Percentiles rank a stretch among this genome's conserved stretches.
Evolutionary conservation across 139 green algal genomes (phyloP).

Genomic region (Picochlorum costavermella): DNA sequence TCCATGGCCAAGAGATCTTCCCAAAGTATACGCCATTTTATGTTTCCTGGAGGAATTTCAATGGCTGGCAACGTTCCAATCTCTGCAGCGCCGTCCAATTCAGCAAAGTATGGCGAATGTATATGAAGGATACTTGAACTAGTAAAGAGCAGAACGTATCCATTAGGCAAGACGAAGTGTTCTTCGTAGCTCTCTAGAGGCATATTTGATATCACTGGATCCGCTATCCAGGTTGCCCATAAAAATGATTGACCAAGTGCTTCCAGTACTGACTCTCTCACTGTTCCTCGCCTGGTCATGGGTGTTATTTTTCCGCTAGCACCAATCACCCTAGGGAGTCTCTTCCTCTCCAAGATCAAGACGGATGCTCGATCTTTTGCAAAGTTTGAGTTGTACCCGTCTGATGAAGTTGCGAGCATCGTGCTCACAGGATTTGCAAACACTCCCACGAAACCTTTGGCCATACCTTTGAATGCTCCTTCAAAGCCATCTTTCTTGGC

Average conservation of each 20-base stretch:
- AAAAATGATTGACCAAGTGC: slow-evolving; percentile 61
- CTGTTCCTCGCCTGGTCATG: slow-evolving; percentile 22
- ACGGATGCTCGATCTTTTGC: slow-evolving; percentile 26
- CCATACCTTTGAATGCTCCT: slow-evolving; percentile 47
- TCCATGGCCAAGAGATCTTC: slow-evolving; percentile 54
- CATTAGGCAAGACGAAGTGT: slow-evolving; percentile 65
- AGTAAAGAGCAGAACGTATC: slow-evolving; percentile 62
- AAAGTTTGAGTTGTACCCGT: slow-evolving; percentile 61
- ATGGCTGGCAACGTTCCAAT: background rate
- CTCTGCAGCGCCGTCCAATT: slow-evolving; percentile 41
- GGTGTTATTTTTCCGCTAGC: slow-evolving; percentile 66
- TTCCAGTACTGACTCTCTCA: slow-evolving; percentile 25
- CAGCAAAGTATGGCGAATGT: slow-evolving; percentile 47
- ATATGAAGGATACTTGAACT: slow-evolving; percentile 55
- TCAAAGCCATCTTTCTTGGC: slow-evolving; percentile 53
- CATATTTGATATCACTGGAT: background rate
- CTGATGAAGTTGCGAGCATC: slow-evolving; percentile 49
- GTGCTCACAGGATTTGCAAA: slow-evolving; percentile 68
- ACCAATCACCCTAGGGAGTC: slow-evolving; percentile 57
- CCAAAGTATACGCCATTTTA: slow-evolving; percentile 39
- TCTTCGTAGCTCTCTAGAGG: slow-evolving; percentile 58
- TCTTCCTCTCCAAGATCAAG: slow-evolving; percentile 31
- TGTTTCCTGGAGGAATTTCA: slow-evolving; percentile 20
- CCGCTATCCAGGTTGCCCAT: slow-evolving; percentile 16
- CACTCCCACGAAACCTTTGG: slow-evolving; percentile 67